These are phyloP conservation scores for Blastobotrys arbuscula DNA, from an alignment of 1,139 yeast species.

Conservation along the genomic window DNA sequence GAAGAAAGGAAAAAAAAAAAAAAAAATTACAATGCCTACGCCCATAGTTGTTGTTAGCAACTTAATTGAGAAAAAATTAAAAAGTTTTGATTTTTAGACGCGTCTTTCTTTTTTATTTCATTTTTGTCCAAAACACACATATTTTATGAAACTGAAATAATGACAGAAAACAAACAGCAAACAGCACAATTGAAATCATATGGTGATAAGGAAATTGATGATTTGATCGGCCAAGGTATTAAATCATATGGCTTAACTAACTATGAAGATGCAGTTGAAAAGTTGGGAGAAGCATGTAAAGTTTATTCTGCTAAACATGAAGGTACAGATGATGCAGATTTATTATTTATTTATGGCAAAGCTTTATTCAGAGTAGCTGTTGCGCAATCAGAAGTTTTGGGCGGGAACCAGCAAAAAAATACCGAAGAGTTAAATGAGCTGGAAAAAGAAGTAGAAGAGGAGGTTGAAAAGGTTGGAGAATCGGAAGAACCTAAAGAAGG, in stretches of 20 bases:
- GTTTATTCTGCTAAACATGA: slow-evolving; percentile 44
- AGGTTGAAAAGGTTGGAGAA: slow-evolving; percentile 43
- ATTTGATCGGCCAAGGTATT: slow-evolving; percentile 53
- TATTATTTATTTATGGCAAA: slow-evolving; percentile 71
- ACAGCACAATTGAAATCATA: slow-evolving; percentile 8
- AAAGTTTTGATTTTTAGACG: background rate
- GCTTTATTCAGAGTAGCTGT: slow-evolving; percentile 77
- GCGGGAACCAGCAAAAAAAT: slow-evolving; percentile 40
- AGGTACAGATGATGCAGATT: slow-evolving; percentile 63
- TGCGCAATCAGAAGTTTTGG: slow-evolving; percentile 71
- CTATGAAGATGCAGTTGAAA: slow-evolving; percentile 63
- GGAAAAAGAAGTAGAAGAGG: slow-evolving; percentile 36
- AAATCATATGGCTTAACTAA: slow-evolving; percentile 56
- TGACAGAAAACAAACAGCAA: background rate
- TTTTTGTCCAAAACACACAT: background rate
- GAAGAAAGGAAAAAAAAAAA: background rate
- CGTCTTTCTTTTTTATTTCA: background rate
- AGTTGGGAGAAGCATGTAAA: slow-evolving; percentile 73
- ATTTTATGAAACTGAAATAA: background rate
- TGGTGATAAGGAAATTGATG: slow-evolving; percentile 35
- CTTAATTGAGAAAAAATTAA: background rate
- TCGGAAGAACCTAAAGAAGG: slow-evolving; percentile 31
- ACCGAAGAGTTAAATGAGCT: slow-evolving; percentile 23
- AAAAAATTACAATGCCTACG: background rate
- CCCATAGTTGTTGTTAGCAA: background rate